Conservation (phyloP, 2,329 filamentous ascomycete species). For the Purpureocillium takamizusanense region DNA sequence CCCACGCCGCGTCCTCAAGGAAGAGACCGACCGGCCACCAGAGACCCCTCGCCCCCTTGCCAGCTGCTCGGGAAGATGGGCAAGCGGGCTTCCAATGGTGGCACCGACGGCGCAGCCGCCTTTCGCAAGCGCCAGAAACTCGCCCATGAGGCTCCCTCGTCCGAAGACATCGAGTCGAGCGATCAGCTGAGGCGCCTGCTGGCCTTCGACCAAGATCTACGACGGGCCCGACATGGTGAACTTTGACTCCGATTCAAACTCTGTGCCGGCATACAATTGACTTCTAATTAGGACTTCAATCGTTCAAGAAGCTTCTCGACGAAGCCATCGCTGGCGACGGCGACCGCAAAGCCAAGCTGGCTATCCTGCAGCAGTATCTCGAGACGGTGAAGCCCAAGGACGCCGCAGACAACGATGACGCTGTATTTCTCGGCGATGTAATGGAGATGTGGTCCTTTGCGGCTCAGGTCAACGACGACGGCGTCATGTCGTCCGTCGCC, state of each 20-base stretch:
- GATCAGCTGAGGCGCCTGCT: slow-evolving; percentile 62
- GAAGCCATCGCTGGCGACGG: slow-evolving; percentile 43
- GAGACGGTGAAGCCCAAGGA: slow-evolving; percentile 41
- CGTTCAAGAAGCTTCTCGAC: slow-evolving; percentile 65
- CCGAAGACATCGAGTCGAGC: slow-evolving; percentile 52
- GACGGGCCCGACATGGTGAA: slow-evolving; percentile 56
- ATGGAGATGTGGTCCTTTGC: slow-evolving; percentile 86
- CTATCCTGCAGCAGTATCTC: slow-evolving; percentile 63
- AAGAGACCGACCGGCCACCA: too few species aligned
- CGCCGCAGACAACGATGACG: slow-evolving; percentile 32
- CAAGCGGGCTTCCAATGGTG: slow-evolving; percentile 31
- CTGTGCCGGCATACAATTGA: neutral
- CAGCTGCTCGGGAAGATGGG: slow-evolving; percentile 23
- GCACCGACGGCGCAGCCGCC: slow-evolving; percentile 28
- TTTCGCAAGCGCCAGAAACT: slow-evolving; percentile 46
- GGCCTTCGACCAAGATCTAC: slow-evolving; percentile 60
- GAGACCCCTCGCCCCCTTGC: neutral
- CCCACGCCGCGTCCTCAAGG: too few species aligned
- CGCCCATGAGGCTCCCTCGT: slow-evolving; percentile 46
- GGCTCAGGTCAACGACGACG: slow-evolving; percentile 69
- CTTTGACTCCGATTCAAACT: neutral
- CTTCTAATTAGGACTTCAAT: slow-evolving; percentile 45
- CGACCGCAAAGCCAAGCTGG: slow-evolving; percentile 31
- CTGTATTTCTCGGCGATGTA: slow-evolving; percentile 64
- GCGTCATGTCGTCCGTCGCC: slow-evolving; percentile 69